Conservation (phyloP, 1,284 basidiomycete species). For the Fistulina hepatica region DNA sequence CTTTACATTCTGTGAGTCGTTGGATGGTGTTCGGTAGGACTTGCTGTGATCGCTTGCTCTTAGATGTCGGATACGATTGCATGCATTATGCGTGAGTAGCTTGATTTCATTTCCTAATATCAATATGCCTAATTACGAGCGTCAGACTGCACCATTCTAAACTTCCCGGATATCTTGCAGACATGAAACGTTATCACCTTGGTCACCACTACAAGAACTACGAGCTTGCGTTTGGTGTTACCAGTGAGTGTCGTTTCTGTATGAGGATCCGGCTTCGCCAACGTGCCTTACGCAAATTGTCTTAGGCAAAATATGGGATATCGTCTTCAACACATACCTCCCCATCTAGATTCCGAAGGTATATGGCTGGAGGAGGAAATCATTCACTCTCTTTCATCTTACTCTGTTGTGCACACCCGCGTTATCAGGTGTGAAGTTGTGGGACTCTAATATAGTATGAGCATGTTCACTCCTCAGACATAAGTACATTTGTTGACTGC, state of each 20-base stretch:
- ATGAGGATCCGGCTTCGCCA: too few species aligned
- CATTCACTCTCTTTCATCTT: too few species aligned
- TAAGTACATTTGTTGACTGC: too few species aligned
- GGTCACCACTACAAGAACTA: constrained; percentile 99
- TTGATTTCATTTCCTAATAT: too few species aligned
- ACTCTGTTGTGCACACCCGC: too few species aligned
- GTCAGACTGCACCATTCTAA: constrained; percentile 87
- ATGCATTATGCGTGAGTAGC: constrained; percentile 78
- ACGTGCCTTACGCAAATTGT: constrained; percentile 8
- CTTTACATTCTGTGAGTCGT: constrained; percentile 83
- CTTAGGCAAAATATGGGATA: constrained; percentile 86
- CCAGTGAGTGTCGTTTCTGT: constrained; percentile 41
- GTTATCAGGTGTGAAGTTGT: too few species aligned
- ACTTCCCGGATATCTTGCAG: constrained; percentile 77
- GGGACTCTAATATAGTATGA: too few species aligned
- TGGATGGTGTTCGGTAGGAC: neutral
- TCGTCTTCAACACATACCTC: constrained; percentile 71
- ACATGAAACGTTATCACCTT: constrained; percentile 97
- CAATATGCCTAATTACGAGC: too few species aligned
- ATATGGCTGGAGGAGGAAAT: too few species aligned
- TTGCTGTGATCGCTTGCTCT: constrained; percentile 7
- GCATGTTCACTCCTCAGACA: too few species aligned
- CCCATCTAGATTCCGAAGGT: too few species aligned
- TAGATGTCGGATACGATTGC: constrained; percentile 81
- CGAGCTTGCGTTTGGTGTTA: constrained; percentile 97